A percentile compares a stretch with the other conserved stretches of the same genome.
Conservation (phyloP, 805 yeast genomes). For the Yarrowia sp. region DNA sequence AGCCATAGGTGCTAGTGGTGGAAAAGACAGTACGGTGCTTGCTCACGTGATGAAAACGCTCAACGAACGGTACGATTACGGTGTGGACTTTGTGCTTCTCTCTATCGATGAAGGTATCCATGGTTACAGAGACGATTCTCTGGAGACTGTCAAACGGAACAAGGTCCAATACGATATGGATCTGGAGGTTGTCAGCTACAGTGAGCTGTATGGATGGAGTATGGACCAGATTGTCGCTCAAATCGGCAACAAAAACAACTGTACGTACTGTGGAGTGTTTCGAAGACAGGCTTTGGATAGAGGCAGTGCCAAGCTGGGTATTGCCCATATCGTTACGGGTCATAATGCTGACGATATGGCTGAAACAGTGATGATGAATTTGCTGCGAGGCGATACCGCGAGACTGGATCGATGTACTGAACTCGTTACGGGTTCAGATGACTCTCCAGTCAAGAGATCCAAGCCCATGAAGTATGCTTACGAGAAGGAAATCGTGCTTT, state of each 20-base stretch:
- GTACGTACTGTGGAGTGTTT: slow-evolving; percentile 97
- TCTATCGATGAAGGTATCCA: slow-evolving; percentile 96
- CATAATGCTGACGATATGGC: slow-evolving; percentile 99
- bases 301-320: slow-evolving; percentile 84
- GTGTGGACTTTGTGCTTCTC: slow-evolving; percentile 75
- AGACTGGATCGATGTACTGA: slow-evolving; percentile 84
- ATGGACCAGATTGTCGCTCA: slow-evolving; percentile 97
- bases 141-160: slow-evolving; percentile 94
- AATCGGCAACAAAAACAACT: slow-evolving; percentile 89
- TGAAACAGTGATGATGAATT: slow-evolving; percentile 93
- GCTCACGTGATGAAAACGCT: slow-evolving; percentile 83
- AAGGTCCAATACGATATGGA: slow-evolving; percentile 81
- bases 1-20: slow-evolving; percentile 98
- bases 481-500: slow-evolving; percentile 94
- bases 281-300: slow-evolving; percentile 95
- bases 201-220: slow-evolving; percentile 92
- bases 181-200: slow-evolving; percentile 76
- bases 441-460: slow-evolving; percentile 84
- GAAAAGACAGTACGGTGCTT: slow-evolving; percentile 94
- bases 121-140: slow-evolving; percentile 95
- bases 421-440: slow-evolving; percentile 76
- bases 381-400: slow-evolving; percentile 93
- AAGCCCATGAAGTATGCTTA: slow-evolving; percentile 95
- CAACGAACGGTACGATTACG: slow-evolving; percentile 85
- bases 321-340: slow-evolving; percentile 92